Conservation (phyloP, 1,284 basidiomycete genomes). For the Cryptococcus sp. region DNA sequence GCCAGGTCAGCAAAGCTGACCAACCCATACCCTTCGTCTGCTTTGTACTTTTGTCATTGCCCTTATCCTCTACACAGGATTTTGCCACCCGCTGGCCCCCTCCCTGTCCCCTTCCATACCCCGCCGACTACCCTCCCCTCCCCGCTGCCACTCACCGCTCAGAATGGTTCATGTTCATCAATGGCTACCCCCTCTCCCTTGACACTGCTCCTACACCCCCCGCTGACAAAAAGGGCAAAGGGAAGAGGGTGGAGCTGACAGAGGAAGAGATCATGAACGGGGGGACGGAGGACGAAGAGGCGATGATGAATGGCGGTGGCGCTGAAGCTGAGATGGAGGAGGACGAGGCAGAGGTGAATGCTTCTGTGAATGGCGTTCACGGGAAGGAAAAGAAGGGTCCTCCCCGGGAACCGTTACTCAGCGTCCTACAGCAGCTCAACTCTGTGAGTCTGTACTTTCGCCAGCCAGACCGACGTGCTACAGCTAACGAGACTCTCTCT, state of each 20-base stretch:
- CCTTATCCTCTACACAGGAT: not conserved
- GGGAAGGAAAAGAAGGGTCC: conserved; percentile 10
- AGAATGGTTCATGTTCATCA: conserved; percentile 24
- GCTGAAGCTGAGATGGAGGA: conserved; percentile 4
- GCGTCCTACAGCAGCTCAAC: conserved; percentile 23
- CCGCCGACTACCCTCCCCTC: conserved; percentile 18
- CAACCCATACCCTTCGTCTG: too few relatives aligned
- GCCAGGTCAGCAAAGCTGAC: too few relatives aligned
- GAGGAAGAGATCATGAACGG: conserved; percentile 21
- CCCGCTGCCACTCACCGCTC: conserved; percentile 14
- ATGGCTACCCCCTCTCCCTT: conserved; percentile 10
- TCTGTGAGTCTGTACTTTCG: conserved; percentile 15
- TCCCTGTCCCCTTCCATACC: conserved; percentile 8
- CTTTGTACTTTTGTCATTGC: not conserved
- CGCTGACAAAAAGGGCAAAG: conserved; percentile 5
- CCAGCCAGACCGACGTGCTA: not conserved
- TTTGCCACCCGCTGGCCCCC: conserved; percentile 17
- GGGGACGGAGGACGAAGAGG: conserved; percentile 20
- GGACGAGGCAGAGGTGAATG: conserved; percentile 12
- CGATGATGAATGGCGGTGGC: conserved; percentile 2
- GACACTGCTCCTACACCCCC: not conserved
- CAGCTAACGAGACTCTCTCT: not conserved
- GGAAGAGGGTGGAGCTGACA: conserved; percentile 10
- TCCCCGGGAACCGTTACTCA: conserved; percentile 35
- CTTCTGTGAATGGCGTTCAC: not conserved